Percentiles rank a stretch among this genome's conserved stretches.
phyloP scores from a whole-genome alignment of 257 asterid species.

The Misopates orontium region DNA sequence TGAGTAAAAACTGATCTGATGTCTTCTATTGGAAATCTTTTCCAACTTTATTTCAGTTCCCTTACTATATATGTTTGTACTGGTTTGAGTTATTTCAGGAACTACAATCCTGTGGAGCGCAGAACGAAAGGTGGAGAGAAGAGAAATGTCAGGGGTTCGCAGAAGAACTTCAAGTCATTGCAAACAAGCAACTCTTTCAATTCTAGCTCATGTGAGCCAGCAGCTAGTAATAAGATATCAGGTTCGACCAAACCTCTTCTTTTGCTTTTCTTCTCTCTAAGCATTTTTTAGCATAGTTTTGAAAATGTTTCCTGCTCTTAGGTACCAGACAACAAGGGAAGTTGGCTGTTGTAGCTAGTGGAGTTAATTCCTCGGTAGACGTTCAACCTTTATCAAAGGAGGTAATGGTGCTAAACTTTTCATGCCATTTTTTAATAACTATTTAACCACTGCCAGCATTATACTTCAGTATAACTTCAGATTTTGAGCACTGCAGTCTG shows the following conservation, averaged over 20 bases:
- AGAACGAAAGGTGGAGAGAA: constrained; percentile 81
- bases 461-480: no score
- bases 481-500: no score
- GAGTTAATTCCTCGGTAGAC: constrained; percentile 45
- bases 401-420: constrained; percentile 40
- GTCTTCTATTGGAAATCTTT: neutral
- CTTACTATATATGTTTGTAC: constrained; percentile 19
- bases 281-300: constrained; percentile 13
- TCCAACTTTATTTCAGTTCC: constrained; percentile 3
- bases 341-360: constrained; percentile 34
- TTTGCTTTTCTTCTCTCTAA: constrained; percentile 3
- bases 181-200: constrained; percentile 57
- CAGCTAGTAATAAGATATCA: constrained; percentile 38
- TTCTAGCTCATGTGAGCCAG: constrained; percentile 46
- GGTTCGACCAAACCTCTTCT: constrained; percentile 33
- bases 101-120: constrained; percentile 81
- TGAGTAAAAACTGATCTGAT: constrained; percentile 47
- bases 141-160: constrained; percentile 53
- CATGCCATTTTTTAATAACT: neutral
- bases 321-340: constrained; percentile 57
- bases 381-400: constrained; percentile 58
- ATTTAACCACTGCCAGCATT: neutral
- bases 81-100: constrained; percentile 46
- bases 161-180: constrained; percentile 64
- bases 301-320: constrained; percentile 28